Percentiles rank a stretch among this genome's conserved stretches.
phyloP scores from a whole-genome alignment of 805 yeast species.

The Lipomyces japonicus region DNA sequence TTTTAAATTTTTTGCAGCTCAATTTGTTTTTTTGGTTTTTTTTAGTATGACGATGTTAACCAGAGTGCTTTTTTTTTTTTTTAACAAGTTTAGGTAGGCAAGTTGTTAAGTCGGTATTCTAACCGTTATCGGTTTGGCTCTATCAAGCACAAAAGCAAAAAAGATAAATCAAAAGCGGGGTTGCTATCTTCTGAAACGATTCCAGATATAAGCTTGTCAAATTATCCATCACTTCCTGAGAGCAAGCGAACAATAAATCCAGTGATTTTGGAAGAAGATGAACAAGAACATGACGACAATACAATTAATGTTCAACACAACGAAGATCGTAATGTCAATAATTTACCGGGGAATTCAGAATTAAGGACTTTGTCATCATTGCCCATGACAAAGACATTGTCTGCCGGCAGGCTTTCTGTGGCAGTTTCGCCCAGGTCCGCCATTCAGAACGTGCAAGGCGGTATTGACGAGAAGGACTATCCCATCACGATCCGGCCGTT shows the following conservation, averaged over 20 bases:
- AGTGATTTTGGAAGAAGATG: no score
- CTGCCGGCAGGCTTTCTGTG: not conserved
- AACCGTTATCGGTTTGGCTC: slow-evolving; percentile 8
- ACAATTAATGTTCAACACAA: no score
- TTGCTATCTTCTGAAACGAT: slow-evolving; percentile 8
- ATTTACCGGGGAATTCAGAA: no score
- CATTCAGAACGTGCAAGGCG: slow-evolving; percentile 8
- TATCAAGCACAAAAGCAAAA: slow-evolving; percentile 1
- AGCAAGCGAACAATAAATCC: no score
- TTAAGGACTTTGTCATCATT: no score
- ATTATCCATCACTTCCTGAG: no score
- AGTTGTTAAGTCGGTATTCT: slow-evolving; percentile 25
- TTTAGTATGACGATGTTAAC: not conserved
- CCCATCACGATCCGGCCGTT: slow-evolving; percentile 18
- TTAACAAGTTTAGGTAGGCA: slow-evolving; percentile 17
- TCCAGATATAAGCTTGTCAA: no score
- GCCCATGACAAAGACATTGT: not conserved
- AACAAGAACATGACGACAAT: no score
- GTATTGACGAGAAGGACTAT: slow-evolving; percentile 16
- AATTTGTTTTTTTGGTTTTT: not conserved
- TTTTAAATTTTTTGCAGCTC: not conserved
- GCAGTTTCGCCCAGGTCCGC: not conserved
- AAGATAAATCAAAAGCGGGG: slow-evolving; percentile 9
- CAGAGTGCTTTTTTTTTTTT: not conserved
- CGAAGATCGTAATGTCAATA: not conserved